Evolutionary conservation across 2,329 filamentous ascomycete genomes (phyloP), one percentile per base, ranked within the genome.

Genomic region (Coniosporium tulheliwenetii): DNA sequence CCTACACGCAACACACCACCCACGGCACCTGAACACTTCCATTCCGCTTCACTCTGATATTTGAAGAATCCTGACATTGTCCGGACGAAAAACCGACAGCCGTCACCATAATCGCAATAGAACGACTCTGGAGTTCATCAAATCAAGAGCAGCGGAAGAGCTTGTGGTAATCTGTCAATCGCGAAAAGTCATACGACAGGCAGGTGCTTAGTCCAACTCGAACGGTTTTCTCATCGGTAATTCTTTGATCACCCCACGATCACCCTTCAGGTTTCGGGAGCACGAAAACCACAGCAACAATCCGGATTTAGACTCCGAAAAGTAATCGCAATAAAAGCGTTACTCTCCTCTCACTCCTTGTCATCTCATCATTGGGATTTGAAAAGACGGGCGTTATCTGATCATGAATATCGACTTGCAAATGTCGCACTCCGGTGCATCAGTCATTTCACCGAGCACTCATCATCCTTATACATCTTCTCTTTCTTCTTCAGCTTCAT

Each of bases 401-500:
- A 62, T 47, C 54, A 63, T 63, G 60, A 58, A 45, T 49, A 50
- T 56, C 50, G 56, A 60, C 47, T 53, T 57, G 7, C 34, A 34
- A 15, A 31, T 19, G 35, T n/a, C 13, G 26, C 13, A n/a, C 31
- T 9, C 30, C 8, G 16, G 12, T 35, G 30, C 31, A 31, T 34
- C 30, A 35, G 35, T 16, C 4, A 7, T 26, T 26, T 26, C 19
- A 26, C 19, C 19, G 19, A 26, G 19, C 19, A 26, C 19, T 35
- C 30, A 36, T 53, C 62, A 68, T 54, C 73, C 77, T 48, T 87
- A 85, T 62, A 75, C 73, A 57, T 73, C 77, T 44, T 79, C 80
- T 35, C 65, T 85, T 67, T 75, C 79, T 54, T 80, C 80, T 42
- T 83, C 81, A 50, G 76, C 81, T 43, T 85, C 83, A 29, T 81